These are phyloP conservation scores for Phellopilus nigrolimitatus DNA, from an alignment of 1,284 basidiomycete species.

Conservation along the genomic window DNA sequence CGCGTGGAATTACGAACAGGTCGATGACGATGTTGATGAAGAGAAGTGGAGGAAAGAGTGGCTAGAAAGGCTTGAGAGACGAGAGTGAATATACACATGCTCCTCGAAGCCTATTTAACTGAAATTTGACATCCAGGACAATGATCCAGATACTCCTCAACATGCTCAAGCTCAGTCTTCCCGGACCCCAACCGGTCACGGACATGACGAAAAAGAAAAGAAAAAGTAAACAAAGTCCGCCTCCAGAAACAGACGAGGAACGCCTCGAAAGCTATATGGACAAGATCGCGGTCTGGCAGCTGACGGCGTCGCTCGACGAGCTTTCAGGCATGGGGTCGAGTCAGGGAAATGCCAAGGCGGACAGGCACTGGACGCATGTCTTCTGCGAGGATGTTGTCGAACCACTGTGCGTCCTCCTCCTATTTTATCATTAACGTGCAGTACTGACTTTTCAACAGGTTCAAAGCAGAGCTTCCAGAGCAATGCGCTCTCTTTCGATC, in stretches of 20 bases:
- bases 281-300: conserved; percentile 70
- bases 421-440: background rate
- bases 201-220: conserved; percentile 24
- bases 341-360: conserved; percentile 28
- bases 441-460: conserved; percentile 37
- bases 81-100: conserved; percentile 49
- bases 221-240: conserved; percentile 26
- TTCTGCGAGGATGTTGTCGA: conserved; percentile 66
- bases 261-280: conserved; percentile 70
- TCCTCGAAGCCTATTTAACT: conserved; percentile 25
- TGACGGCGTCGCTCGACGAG: conserved; percentile 40
- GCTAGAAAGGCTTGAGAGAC: conserved; percentile 60
- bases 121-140: conserved; percentile 46
- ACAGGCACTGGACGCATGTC: conserved; percentile 66
- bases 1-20: conserved; percentile 53
- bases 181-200: conserved; percentile 35
- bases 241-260: conserved; percentile 32
- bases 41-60: conserved; percentile 49
- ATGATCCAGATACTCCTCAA: conserved; percentile 70
- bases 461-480: conserved; percentile 48
- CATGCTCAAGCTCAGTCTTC: conserved; percentile 57
- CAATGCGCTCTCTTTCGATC: conserved; percentile 53
- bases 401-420: conserved; percentile 41
- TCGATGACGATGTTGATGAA: conserved; percentile 28
- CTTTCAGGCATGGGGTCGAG: conserved; percentile 15